These are phyloP conservation scores for Leishmania turanica DNA, from an alignment of 208 protist genomes.

Conservation along the genomic window DNA sequence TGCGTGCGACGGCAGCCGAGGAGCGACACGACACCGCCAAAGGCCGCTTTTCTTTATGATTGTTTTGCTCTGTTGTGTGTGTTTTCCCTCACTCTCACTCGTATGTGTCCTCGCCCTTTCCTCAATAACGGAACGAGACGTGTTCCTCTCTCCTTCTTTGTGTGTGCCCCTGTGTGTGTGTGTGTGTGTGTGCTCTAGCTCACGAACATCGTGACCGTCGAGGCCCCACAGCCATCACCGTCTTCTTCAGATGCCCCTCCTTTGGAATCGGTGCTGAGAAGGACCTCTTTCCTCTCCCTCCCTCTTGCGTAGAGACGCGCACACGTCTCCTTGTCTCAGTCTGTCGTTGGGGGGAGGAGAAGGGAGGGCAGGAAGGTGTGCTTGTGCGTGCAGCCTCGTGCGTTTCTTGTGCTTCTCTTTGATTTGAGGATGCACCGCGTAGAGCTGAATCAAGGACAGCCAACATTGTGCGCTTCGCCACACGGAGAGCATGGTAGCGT, in stretches of 20 bases:
- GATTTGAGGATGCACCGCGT: background rate
- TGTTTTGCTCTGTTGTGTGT: conserved; percentile 1
- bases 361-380: background rate
- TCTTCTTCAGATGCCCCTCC: background rate
- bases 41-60: background rate
- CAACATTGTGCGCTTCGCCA: background rate
- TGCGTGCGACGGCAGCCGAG: background rate
- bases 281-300: background rate
- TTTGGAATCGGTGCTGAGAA: background rate
- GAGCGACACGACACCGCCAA: background rate
- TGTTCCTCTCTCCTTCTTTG: background rate
- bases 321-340: background rate
- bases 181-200: background rate
- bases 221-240: background rate
- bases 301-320: background rate
- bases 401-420: conserved; percentile 12
- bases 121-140: conserved; percentile 9
- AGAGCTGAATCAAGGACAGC: background rate
- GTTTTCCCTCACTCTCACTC: conserved; percentile 12
- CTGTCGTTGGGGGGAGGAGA: background rate
- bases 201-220: background rate
- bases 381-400: background rate
- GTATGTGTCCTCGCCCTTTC: conserved; percentile 13
- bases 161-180: background rate
- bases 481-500: background rate